These are phyloP conservation scores for Trichoderma sp. DNA, from an alignment of 2,329 filamentous ascomycete genomes.

Conservation along the genomic window DNA sequence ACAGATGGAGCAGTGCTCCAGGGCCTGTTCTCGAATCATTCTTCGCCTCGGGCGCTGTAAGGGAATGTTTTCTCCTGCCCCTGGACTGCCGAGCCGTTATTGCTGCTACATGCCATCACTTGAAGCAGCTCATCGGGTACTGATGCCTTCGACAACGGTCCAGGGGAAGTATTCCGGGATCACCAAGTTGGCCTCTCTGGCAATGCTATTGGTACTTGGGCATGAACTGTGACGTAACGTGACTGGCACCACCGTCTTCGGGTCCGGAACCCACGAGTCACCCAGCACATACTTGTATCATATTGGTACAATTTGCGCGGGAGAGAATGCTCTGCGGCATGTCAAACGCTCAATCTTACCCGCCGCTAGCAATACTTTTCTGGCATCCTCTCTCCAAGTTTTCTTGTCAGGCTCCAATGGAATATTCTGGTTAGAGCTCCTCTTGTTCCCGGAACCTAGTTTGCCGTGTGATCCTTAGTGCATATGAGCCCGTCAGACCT, in stretches of 20 bases:
- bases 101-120: background rate
- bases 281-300: background rate
- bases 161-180: background rate
- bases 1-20: background rate
- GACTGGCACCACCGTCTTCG: background rate
- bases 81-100: conserved; percentile 6
- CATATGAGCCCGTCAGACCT: background rate
- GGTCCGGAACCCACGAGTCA: background rate
- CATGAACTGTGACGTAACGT: conserved; percentile 7
- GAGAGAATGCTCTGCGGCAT: background rate
- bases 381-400: background rate
- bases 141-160: background rate
- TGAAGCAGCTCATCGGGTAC: background rate
- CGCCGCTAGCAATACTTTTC: background rate
- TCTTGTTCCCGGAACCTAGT: background rate
- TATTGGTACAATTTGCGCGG: background rate
- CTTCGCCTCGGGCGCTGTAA: background rate
- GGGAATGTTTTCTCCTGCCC: background rate
- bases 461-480: background rate
- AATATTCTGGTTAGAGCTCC: background rate
- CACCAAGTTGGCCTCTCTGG: background rate
- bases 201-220: background rate
- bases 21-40: conserved; percentile 21
- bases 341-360: background rate
- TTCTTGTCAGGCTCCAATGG: background rate